Base-by-base conservation (phyloP, 2,329 filamentous ascomycete genomes). In the Arthroderma sp. region DNA sequence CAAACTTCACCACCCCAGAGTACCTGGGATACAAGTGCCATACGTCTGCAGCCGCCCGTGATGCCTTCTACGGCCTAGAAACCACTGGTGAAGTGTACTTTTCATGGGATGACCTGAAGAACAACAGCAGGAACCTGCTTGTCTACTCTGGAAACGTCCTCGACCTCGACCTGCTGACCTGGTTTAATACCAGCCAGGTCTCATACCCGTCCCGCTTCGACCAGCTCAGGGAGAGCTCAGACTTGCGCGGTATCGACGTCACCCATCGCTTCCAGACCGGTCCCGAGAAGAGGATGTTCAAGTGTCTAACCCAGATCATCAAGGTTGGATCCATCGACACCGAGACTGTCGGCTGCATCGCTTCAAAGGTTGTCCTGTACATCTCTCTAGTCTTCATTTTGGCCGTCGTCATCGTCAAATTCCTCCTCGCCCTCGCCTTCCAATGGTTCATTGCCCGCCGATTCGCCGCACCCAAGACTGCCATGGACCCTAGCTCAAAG, bases 261-360 rank as follows among this genome's bases (percentile, higher is more conserved):
- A 98, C 93, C 1, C 87, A 91, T 60, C 81, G 87, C 58, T 91
- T 95, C 71, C 88, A 95, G 67, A 84, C 83, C 0, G 79, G 82
- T 6, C 74, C 79, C 1, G 90, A 96, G 66, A 96, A 91, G 77
- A 79, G 83, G 63, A 79, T 91, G 54, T 91, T 87, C 11, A 82
- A 89, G 68, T 98, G 93, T 71, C 83, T 98, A 61, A 83, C 90
- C 61, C 85, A 98, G 66, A 95, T 94, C 62, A 89, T 95, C 79
- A 95, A 91, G 71, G 93, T 98, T 55, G 93, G 93, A 59, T 91
- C 87, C 11, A 86, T 98, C 60, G 94, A 98, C 67, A 97, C 93
- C 0, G 91, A 95, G 65, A 95, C 88, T 5, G 87, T 98, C 53
- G 93, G 93, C 15, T 98, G 93, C 74, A 98, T 98, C 70, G 93